Percentiles rank a stretch among this genome's conserved stretches.
Evolutionary conservation across 2,329 filamentous ascomycete genomes (phyloP).

Genomic region (Leptographium wingfieldii): DNA sequence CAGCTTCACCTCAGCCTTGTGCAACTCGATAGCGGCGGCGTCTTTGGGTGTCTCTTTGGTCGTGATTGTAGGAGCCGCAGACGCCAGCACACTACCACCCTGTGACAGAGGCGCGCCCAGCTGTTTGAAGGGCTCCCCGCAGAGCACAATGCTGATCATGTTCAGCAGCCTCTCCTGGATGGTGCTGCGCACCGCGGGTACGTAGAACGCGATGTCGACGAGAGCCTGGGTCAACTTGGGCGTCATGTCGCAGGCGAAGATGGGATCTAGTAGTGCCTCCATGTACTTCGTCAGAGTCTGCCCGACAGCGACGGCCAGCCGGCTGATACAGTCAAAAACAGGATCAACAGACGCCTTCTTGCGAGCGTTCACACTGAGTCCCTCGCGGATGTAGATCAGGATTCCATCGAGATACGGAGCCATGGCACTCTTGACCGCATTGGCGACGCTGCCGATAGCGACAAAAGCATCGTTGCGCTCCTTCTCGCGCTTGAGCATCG

Average conservation of each 20-base stretch:
- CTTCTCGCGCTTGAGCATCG: conserved; percentile 88
- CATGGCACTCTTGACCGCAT: conserved; percentile 90
- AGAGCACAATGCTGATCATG: conserved; percentile 87
- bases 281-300: conserved; percentile 98
- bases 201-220: conserved; percentile 98
- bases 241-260: conserved; percentile 91
- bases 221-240: conserved; percentile 89
- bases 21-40: conserved; percentile 63
- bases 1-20: conserved; percentile 79
- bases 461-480: conserved; percentile 90
- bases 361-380: conserved; percentile 66
- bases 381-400: conserved; percentile 84
- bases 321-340: conserved; percentile 96
- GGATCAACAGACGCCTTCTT: conserved; percentile 56
- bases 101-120: conserved; percentile 61
- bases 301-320: conserved; percentile 86
- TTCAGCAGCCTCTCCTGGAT: conserved; percentile 92
- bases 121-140: conserved; percentile 82
- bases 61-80: conserved; percentile 27
- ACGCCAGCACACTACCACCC: conserved; percentile 1
- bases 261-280: conserved; percentile 86
- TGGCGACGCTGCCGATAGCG: conserved; percentile 90
- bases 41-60: conserved; percentile 72
- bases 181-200: conserved; percentile 80
- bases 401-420: conserved; percentile 92